Evolutionary conservation across 2,329 filamentous ascomycete species (phyloP).

Genomic region (Ilyonectria mors-panacis): DNA sequence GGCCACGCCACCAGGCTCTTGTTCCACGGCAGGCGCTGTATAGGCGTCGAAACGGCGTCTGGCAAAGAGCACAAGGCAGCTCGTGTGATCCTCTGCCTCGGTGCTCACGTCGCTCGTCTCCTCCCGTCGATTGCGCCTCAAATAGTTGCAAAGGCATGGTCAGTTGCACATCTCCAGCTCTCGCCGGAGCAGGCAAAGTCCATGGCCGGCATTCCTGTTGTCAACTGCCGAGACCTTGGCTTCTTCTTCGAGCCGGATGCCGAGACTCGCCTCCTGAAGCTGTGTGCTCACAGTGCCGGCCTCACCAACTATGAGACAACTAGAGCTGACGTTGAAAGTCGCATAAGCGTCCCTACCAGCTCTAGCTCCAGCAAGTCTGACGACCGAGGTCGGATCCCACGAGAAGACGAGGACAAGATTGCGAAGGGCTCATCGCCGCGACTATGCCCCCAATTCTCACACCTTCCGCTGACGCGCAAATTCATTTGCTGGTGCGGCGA

Average conservation of each 20-base stretch:
- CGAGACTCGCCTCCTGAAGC: constrained; percentile 68
- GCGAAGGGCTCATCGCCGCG: constrained; percentile 61
- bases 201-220: constrained; percentile 72
- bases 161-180: constrained; percentile 71
- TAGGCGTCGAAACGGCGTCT: constrained; percentile 26
- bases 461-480: constrained; percentile 67
- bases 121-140: constrained; percentile 63
- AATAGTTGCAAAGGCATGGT: constrained; percentile 69
- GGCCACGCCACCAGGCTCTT: constrained; percentile 11
- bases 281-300: constrained; percentile 70
- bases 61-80: constrained; percentile 38
- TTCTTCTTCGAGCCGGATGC: constrained; percentile 77
- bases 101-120: constrained; percentile 63
- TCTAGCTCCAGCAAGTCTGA: constrained; percentile 50
- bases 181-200: constrained; percentile 65
- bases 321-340: constrained; percentile 45
- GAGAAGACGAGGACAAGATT: constrained; percentile 66
- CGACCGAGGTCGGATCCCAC: constrained; percentile 56
- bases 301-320: constrained; percentile 59
- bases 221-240: constrained; percentile 71
- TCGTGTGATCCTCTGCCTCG: constrained; percentile 64
- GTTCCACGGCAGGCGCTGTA: constrained; percentile 10
- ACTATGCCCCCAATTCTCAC: constrained; percentile 67
- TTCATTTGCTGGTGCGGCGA: constrained; percentile 75
- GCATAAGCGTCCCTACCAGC: constrained; percentile 33